Conservation (phyloP, 1,284 basidiomycete species). For the Sphagnurus paluster region DNA sequence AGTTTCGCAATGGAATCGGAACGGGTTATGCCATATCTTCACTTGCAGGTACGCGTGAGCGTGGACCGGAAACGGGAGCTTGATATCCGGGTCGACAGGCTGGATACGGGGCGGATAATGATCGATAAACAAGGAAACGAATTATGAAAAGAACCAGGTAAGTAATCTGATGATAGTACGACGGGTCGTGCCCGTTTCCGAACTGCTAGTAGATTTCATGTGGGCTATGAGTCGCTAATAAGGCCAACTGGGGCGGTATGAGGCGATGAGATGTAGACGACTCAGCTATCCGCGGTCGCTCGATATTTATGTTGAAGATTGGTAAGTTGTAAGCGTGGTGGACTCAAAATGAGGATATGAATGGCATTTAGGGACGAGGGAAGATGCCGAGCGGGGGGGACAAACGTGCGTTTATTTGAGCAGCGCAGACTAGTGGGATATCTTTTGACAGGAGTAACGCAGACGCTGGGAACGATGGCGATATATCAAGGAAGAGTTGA, state of each 20-base stretch:
- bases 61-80: not conserved
- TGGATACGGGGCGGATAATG: constrained; percentile 10
- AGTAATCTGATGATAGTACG: constrained; percentile 3
- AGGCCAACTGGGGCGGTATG: no score
- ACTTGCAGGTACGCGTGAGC: not conserved
- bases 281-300: no score
- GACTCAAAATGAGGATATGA: constrained; percentile 2
- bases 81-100: constrained; percentile 5
- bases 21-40: not conserved
- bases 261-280: no score
- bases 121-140: not conserved
- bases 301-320: constrained; percentile 5
- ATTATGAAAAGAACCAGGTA: constrained; percentile 3
- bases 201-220: constrained; percentile 9
- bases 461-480: no score
- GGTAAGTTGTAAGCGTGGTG: constrained; percentile 6
- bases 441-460: constrained; percentile 1
- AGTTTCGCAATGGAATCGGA: no score
- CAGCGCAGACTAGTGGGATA: not conserved
- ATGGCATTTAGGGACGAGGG: no score
- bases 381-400: no score
- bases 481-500: constrained; percentile 15
- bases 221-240: no score
- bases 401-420: constrained; percentile 12
- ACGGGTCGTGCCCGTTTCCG: constrained; percentile 7